Percentiles rank a stretch among this genome's conserved stretches.
Conservation (phyloP, 805 yeast species). For the Kodamaea leandrae region DNA sequence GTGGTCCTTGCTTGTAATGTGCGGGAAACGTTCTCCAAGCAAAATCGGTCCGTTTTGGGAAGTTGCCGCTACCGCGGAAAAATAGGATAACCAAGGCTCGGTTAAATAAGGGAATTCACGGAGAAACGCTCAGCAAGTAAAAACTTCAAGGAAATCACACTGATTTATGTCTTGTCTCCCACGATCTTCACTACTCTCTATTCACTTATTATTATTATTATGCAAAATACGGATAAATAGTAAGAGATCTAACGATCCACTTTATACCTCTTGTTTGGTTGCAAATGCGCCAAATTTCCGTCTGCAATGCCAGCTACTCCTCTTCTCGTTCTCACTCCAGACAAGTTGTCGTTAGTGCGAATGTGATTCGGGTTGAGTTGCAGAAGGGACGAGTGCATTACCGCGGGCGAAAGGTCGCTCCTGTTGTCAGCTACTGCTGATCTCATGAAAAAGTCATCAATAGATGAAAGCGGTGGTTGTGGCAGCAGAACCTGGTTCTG, state of each 20-base stretch:
- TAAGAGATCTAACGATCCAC: conserved; percentile 2
- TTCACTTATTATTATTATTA: no score
- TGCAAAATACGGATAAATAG: no score
- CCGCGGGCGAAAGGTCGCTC: conserved; percentile 1
- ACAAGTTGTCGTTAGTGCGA: conserved; percentile 3
- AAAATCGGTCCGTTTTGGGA: no score
- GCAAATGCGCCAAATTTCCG: conserved; percentile 1
- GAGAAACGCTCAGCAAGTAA: no score
- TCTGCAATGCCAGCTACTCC: conserved; percentile 1
- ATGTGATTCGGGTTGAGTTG: conserved; percentile 7
- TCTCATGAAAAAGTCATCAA: conserved; percentile 15
- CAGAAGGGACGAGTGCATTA: conserved; percentile 1
- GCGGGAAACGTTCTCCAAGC: no score
- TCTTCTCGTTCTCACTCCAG: background rate
- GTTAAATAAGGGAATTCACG: no score
- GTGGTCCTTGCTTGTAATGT: no score
- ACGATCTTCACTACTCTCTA: no score
- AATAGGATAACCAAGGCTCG: no score
- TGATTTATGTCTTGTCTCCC: no score
- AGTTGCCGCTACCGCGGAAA: no score
- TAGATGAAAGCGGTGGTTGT: conserved; percentile 10
- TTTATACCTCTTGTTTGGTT: conserved; percentile 7
- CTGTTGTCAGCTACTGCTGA: conserved; percentile 1
- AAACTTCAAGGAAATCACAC: no score
- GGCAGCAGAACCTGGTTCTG: conserved; percentile 2